Conservation (phyloP, 192 early-diverging fungal species). For the Dispira parvispora region DNA sequence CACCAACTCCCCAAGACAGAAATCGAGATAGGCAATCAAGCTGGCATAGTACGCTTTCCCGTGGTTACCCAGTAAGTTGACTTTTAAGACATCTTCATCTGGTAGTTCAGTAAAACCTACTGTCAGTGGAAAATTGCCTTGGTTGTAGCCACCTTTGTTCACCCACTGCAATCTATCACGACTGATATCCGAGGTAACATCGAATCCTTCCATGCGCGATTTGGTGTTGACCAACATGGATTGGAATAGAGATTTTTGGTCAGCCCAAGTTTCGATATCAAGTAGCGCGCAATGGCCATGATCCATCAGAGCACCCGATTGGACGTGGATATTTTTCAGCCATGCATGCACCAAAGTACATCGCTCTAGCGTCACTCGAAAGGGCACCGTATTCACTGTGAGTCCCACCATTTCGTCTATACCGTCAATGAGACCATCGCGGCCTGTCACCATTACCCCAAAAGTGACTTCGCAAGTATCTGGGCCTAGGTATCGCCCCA, state of each 20-base stretch:
- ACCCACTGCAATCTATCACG: neutral
- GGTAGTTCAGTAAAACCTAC: too few relatives aligned
- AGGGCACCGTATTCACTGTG: too few relatives aligned
- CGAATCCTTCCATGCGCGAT: too few relatives aligned
- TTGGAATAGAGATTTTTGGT: neutral
- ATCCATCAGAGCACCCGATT: neutral
- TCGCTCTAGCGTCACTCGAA: neutral
- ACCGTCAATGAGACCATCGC: neutral
- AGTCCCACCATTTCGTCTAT: slow-evolving; percentile 10
- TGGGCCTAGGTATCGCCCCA: neutral
- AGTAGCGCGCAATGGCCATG: slow-evolving; percentile 1
- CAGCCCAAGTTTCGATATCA: too few relatives aligned
- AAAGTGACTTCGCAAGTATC: slow-evolving; percentile 1
- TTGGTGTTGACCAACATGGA: neutral
- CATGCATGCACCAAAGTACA: neutral
- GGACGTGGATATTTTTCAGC: neutral
- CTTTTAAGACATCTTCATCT: neutral
- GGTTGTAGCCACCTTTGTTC: too few relatives aligned
- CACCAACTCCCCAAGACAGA: too few relatives aligned
- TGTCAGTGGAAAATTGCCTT: too few relatives aligned
- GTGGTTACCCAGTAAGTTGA: too few relatives aligned
- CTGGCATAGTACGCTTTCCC: too few relatives aligned
- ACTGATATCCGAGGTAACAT: neutral
- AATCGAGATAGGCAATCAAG: too few relatives aligned
- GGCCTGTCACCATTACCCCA: slow-evolving; percentile 4